Base-by-base conservation (phyloP, 2,329 filamentous ascomycete genomes). In the Lecanoromycetidae sp. region DNA sequence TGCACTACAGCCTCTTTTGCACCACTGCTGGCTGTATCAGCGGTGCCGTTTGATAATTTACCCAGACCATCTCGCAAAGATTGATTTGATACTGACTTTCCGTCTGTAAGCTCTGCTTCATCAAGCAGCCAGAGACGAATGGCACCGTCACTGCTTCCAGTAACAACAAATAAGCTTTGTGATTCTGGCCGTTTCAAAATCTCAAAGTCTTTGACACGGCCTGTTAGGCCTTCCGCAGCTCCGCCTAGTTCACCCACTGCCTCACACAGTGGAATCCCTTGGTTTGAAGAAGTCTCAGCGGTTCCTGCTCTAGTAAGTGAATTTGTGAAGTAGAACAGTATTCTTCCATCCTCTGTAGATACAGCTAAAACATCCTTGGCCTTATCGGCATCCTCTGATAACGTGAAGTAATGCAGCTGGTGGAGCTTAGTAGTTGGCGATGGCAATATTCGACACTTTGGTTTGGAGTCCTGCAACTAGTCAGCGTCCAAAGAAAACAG, bases 121-220 rank as follows among this genome's bases (percentile, higher is more conserved):
- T 52, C 55, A 26, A 93, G 56, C 52, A 66, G 73, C 83, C 88
- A 96, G 13, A 94, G 57, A 42, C 86, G 77, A n/a, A 95, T 68
- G 41, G 79, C 76, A 26, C 91, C 91, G 57, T 95, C 87, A 60
- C 88, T 96, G 64, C 85, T 82, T 5, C 76, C 87, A 5, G 86
- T 79, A 4, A 86, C 71, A 34, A 94, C 63, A 51, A 83, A 68
- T 48, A 72, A 72, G 52, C 60, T 67, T 57, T 57, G 61, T 58
- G 34, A 42, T 64, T 58, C 50, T 15, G 59, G 47, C 2, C 72
- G 50, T 10, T 64, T 60, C 40, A 91, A 57, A 27, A 87, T 66
- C 50, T 79, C 75, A 63, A 96, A 95, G 60, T 94, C 88, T 67
- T 96, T 98, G 63, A 96, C 80, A 43, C 91, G 79, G 9, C 78